Conservation (phyloP, 257 asterid genomes). For the Linaria vulgaris region DNA sequence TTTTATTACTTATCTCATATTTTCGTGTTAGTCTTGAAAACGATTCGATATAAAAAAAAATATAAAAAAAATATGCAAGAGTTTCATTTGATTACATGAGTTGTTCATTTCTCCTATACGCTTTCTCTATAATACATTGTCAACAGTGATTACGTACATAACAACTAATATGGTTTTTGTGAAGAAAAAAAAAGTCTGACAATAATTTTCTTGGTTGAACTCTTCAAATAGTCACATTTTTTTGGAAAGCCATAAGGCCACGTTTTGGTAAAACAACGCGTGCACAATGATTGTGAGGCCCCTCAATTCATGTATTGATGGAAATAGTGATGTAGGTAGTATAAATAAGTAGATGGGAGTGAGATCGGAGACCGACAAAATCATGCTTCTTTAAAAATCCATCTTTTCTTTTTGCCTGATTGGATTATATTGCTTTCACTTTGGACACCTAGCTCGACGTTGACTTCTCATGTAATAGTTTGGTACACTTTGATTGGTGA, state of each 20-base stretch:
- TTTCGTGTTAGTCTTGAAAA: no score
- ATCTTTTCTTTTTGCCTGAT: neutral
- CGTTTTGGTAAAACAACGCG: conserved; percentile 42
- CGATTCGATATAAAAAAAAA: no score
- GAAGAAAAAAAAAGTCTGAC: neutral
- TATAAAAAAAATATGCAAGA: no score
- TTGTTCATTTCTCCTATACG: no score
- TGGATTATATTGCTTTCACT: neutral
- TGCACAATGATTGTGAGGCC: conserved; percentile 45
- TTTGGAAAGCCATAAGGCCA: conserved; percentile 41
- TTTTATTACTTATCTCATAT: no score
- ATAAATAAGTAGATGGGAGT: neutral
- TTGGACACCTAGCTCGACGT: conserved; percentile 19
- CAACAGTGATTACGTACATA: no score
- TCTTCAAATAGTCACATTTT: neutral
- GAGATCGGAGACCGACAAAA: neutral
- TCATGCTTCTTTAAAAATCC: neutral
- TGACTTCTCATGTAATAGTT: conserved; percentile 23
- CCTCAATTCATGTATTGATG: neutral
- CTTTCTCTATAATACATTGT: no score
- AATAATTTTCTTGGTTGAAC: neutral
- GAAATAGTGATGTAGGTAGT: conserved; percentile 15
- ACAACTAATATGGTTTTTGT: no score
- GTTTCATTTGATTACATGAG: no score
- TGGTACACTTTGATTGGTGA: conserved; percentile 13